Base-by-base conservation (phyloP, 2,329 filamentous ascomycete species). In the Pochonia chlamydosporia region DNA sequence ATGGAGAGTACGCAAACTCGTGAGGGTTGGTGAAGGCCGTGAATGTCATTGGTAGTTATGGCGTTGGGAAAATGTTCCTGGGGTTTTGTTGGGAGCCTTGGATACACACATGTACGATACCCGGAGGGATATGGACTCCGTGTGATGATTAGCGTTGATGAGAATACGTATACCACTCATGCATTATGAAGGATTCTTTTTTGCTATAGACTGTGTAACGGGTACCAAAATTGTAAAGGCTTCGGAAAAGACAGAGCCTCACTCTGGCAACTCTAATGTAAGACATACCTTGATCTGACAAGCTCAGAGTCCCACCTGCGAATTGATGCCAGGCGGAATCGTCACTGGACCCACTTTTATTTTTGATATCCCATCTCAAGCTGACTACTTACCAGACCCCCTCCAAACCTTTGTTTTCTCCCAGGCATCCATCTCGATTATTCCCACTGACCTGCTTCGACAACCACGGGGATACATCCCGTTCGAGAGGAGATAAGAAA, bases 1-100 rank as follows among this genome's bases (percentile, higher is more conserved):
- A 63, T 66, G 56, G 62, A 58, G 41, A 56, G 52, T 24, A 51
- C 52, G 1, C 56, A 58, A 35, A 44, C 52, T 5, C 55, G 46
- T 4, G 53, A 56, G 33, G 48, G 49, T 24, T 60, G 59, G 58
- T 59, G 44, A 52, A 42, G 24, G 25, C 4, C 20, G 26, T 16
- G 21, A 11, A 6, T 9, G 28, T 10, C 35, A 23, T 13, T 4
- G 35, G 11, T 21, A 20, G 5, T n/a, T 35, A 21, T 37, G 21
- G 31, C 16, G 40, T 31, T 43, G 25, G 2, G 30, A 13, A n/a
- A n/a, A n/a, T n/a, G n/a, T n/a, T n/a, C n/a, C n/a, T 33, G 30
- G 26, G 13, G 7, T 7, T 28, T 28, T 28, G 26, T 13, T 13
- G 13, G 26, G 26, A 28, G 7, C 26, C 13, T 7, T 28, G 7